phyloP scores from a whole-genome alignment of 371 early-diverging fungal species.

The Parasitella parasitica region DNA sequence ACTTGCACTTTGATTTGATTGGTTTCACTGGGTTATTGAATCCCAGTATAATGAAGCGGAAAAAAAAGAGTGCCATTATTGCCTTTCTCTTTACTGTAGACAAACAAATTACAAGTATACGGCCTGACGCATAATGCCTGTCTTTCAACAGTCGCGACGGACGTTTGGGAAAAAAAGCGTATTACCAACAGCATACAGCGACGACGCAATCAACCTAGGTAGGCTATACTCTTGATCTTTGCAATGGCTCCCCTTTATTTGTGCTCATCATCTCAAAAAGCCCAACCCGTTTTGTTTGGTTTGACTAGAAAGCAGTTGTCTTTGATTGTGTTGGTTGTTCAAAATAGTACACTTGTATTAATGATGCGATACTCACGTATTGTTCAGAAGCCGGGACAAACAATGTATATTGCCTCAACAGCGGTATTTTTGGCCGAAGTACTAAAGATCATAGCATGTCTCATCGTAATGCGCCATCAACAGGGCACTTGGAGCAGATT shows the following conservation, averaged over 20 bases:
- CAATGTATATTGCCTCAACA: constrained; percentile 66
- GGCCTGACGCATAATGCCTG: constrained; percentile 6
- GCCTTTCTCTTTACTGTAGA: background rate
- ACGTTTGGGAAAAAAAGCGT: constrained; percentile 25
- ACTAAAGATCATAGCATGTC: constrained; percentile 50
- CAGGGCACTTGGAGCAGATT: constrained; percentile 26
- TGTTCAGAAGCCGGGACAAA: constrained; percentile 47
- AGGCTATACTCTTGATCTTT: background rate
- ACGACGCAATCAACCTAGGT: constrained; percentile 3
- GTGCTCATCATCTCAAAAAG: constrained; percentile 10
- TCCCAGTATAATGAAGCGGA: background rate
- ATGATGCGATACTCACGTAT: constrained; percentile 67
- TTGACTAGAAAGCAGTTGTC: constrained; percentile 52
- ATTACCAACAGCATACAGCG: constrained; percentile 12
- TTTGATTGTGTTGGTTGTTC: constrained; percentile 54
- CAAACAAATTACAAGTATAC: background rate
- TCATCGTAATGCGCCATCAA: constrained; percentile 37
- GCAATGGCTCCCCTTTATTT: background rate
- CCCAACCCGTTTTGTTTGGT: constrained; percentile 36
- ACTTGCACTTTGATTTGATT: background rate
- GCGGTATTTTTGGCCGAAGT: constrained; percentile 70
- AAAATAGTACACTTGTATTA: constrained; percentile 64
- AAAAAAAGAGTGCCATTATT: background rate
- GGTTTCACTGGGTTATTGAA: background rate
- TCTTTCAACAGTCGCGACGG: constrained; percentile 22